Base-by-base conservation (phyloP, 768 basidiomycete genomes). In the Mycena alexandri region DNA sequence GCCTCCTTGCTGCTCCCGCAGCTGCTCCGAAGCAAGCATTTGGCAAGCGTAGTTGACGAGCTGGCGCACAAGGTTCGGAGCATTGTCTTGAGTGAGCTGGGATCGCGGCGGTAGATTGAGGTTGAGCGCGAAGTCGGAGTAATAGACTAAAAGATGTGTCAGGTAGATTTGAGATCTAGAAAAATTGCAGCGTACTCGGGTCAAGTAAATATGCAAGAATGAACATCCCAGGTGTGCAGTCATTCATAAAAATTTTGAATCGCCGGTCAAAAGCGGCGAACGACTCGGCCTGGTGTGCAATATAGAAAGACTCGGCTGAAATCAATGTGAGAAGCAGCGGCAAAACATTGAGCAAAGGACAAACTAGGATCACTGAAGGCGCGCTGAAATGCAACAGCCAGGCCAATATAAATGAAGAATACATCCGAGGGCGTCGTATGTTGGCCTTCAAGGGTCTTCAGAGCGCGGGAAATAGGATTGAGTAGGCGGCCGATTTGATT, bases 161-260 rank as follows among this genome's bases (percentile, higher is more conserved):
- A 29, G 29, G 29, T 29, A 29, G 29, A 29, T 29, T 29, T 29
- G 29, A 29, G 29, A 29, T 29, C 3, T 29, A 29, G 29, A 29
- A 29, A 29, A 6, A 29, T 29, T 29, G 29, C 29, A 29, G 29
- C 29, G 47, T 61, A 60, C 59, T 51, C 14, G 59, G 59, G 41
- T 60, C 59, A 16, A 50, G 59, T 14, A 60, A 24, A 38, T 60
- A 60, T 21, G 59, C 33, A 48, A 60, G 59, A 38, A 60, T 19
- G 13, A 60, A 60, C 59, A 60, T 60, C 19, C 59, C 59, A 1
- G 59, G 47, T 5, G 59, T 60, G 24, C 59, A 60, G 10, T 60
- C 59, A 25, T 60, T 38, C 59, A 50, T 60, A 24, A 60, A 60
- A 11, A 48, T 50, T 5, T 48, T 25, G 48, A 48, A 60, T 9